Percentiles rank a stretch among this genome's conserved stretches.
These are phyloP conservation scores for Russula sp. DNA, from an alignment of 768 basidiomycete genomes.

Conservation along the genomic window DNA sequence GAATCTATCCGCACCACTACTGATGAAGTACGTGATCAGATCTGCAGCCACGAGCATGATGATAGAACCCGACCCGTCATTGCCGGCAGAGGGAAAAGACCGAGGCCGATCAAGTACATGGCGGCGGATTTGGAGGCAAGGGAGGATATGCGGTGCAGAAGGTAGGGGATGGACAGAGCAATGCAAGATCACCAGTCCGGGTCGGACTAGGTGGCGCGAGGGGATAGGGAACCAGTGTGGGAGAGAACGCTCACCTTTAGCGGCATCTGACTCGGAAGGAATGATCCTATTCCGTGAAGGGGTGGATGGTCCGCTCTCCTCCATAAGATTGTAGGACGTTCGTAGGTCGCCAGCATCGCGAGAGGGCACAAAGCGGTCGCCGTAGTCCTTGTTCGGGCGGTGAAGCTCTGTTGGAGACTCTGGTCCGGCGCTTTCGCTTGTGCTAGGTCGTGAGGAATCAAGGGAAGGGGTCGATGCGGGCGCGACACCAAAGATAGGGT, in stretches of 20 bases:
- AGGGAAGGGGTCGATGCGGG: slow-evolving; percentile 50
- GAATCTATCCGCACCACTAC: too few species aligned
- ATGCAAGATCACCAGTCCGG: background rate
- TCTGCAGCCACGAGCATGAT: background rate
- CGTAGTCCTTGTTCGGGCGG: slow-evolving; percentile 32
- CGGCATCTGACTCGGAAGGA: slow-evolving; percentile 41
- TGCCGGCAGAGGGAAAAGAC: background rate
- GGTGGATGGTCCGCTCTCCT: slow-evolving; percentile 37
- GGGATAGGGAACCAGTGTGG: background rate
- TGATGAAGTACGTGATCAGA: background rate
- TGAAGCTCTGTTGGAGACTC: slow-evolving; percentile 34
- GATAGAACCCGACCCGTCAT: background rate
- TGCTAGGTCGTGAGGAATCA: slow-evolving; percentile 45
- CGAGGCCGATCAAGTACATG: background rate
- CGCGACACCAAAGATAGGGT: slow-evolving; percentile 48
- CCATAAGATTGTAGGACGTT: slow-evolving; percentile 56
- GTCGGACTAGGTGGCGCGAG: background rate
- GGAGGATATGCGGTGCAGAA: background rate
- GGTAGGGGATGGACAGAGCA: background rate
- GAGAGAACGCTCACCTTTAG: slow-evolving; percentile 33
- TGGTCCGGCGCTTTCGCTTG: slow-evolving; percentile 49
- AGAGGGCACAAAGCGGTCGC: slow-evolving; percentile 59
- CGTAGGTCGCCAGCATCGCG: slow-evolving; percentile 55
- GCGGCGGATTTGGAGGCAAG: background rate
- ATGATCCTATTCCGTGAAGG: slow-evolving; percentile 38